A percentile compares a stretch with the other conserved stretches of the same genome.
Conservation (phyloP, 2,329 filamentous ascomycete genomes). For the Penicillium aurantiogriseum region DNA sequence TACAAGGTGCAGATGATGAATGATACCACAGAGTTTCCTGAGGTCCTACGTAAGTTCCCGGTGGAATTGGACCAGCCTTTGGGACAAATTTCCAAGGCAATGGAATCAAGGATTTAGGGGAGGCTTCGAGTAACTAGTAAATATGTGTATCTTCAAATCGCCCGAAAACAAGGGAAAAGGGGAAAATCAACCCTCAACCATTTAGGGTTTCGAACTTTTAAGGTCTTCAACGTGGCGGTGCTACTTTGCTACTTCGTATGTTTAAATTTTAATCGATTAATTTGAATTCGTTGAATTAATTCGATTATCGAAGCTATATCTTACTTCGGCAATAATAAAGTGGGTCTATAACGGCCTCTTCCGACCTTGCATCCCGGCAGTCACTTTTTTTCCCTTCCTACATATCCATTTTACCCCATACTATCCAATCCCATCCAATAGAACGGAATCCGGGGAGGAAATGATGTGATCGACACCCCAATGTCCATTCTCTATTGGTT, state of each 20-base stretch:
- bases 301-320: background rate
- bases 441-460: background rate
- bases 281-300: background rate
- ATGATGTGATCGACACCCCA: background rate
- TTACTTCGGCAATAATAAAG: constrained; percentile 11
- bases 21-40: background rate
- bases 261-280: background rate
- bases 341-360: constrained; percentile 8
- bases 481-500: background rate
- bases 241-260: background rate
- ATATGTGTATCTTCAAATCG: background rate
- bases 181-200: background rate
- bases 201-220: background rate
- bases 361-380: background rate
- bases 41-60: background rate
- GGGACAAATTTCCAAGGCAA: background rate
- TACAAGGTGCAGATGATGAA: background rate
- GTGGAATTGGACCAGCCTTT: background rate
- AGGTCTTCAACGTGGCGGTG: background rate
- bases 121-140: background rate
- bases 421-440: background rate
- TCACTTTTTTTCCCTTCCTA: background rate
- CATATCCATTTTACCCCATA: background rate
- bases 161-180: background rate
- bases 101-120: background rate